Base-by-base conservation (phyloP, 2,329 filamentous ascomycete genomes). In the Simplicillium aogashimaense region DNA sequence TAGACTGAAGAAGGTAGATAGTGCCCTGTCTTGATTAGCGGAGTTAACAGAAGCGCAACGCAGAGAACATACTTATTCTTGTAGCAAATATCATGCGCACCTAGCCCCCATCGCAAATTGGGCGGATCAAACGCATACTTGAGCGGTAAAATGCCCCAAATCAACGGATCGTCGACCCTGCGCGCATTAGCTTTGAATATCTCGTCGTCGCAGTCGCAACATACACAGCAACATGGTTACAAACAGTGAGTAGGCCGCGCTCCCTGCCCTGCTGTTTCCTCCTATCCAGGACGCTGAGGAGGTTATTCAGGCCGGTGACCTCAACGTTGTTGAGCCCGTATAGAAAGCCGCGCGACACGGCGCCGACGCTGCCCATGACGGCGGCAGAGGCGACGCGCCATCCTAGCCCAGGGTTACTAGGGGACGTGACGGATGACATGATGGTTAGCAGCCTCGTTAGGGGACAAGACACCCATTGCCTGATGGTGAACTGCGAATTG, bases 81-180 rank as follows among this genome's bases (percentile, higher is more conserved):
- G 61, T 94, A 98, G 64, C 89, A 95, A 44, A 98, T 89, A 60
- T 98, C 92, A 59, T 95, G 86, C 53, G 88, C 94, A 17, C 86
- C 92, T 40, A 98, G 74, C 9, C 82, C 79, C 87, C 89, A 97
- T 58, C 92, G 78, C 53, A 88, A 72, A 56, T 89, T 92, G 41
- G 74, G 69, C 15, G 84, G 77, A 43, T 81, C 77, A 53, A 84
- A 78, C 47, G 76, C 67, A 55, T 92, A 86, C 37, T 74, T 72
- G 35, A 86, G 60, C 1, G 92, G 92, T 4, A 98, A 66, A 29
- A 87, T 77, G 14, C 90, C 92, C 90, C 90, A 98, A 50, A 95
- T 80, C 43, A 97, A 65, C 18, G 92, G 92, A 64, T 98, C 92
- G 63, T 98, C 92, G 51, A 97, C 66, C 43, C 90, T 95, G 58